Evolutionary conservation across 805 yeast genomes (phyloP).

Genomic region (Suhomyces sp.): DNA sequence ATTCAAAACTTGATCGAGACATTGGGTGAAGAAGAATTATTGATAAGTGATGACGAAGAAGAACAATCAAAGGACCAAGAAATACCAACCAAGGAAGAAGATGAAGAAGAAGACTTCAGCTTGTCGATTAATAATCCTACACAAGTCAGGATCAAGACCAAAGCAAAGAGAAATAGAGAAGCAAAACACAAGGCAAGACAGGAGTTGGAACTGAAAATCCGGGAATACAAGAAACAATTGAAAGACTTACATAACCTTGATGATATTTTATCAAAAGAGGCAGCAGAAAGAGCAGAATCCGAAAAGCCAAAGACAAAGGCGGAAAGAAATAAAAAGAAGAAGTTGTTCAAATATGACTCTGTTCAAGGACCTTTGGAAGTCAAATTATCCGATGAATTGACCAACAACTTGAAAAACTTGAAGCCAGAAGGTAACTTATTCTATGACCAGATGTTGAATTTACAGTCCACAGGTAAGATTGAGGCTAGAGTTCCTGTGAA

Average conservation of each 20-base stretch:
- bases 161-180: slow-evolving; percentile 70
- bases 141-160: slow-evolving; percentile 68
- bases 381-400: slow-evolving; percentile 84
- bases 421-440: slow-evolving; percentile 89
- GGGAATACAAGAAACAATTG: slow-evolving; percentile 59
- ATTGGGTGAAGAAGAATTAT: slow-evolving; percentile 57
- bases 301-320: slow-evolving; percentile 32
- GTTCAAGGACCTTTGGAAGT: slow-evolving; percentile 58
- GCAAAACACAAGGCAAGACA: slow-evolving; percentile 59
- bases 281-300: slow-evolving; percentile 28
- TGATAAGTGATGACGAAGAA: slow-evolving; percentile 37
- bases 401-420: slow-evolving; percentile 77
- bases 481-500: slow-evolving; percentile 77
- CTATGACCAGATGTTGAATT: slow-evolving; percentile 73
- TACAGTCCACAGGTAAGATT: slow-evolving; percentile 83
- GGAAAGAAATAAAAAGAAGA: slow-evolving; percentile 28
- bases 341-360: slow-evolving; percentile 44
- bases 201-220: slow-evolving; percentile 55
- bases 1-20: slow-evolving; percentile 66
- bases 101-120: slow-evolving; percentile 33
- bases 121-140: slow-evolving; percentile 76
- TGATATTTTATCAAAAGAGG: slow-evolving; percentile 22
- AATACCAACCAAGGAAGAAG: slow-evolving; percentile 28
- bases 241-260: slow-evolving; percentile 48
- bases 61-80: slow-evolving; percentile 40